Percentiles rank a stretch among this genome's conserved stretches.
phyloP scores from a whole-genome alignment of 2,329 filamentous ascomycete genomes.

The Fusarium sp. region DNA sequence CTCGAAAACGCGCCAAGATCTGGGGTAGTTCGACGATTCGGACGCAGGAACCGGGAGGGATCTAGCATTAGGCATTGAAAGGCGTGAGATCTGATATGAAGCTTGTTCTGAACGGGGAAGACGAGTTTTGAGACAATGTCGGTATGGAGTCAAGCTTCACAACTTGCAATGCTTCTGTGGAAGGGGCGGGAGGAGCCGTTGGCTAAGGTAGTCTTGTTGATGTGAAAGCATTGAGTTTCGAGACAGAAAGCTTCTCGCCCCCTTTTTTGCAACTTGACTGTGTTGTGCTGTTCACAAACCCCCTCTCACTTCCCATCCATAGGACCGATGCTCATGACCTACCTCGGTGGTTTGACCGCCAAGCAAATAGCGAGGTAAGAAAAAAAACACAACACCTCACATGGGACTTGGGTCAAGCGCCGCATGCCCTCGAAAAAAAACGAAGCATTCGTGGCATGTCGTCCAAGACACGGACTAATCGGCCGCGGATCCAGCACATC shows the following conservation, averaged over 20 bases:
- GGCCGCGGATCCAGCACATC: constrained; percentile 19
- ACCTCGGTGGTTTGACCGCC: background rate
- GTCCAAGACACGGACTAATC: constrained; percentile 2
- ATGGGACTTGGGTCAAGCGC: background rate
- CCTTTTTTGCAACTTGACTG: background rate
- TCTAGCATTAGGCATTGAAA: background rate
- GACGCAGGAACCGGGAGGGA: background rate
- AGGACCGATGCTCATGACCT: background rate
- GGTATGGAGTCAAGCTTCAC: background rate
- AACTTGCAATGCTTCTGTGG: background rate
- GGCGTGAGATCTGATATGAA: background rate
- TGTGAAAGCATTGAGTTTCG: background rate
- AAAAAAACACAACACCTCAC: background rate
- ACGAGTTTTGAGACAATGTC: background rate
- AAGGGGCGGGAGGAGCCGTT: constrained; percentile 32
- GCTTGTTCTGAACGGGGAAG: background rate
- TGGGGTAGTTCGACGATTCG: constrained; percentile 1
- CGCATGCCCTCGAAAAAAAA: background rate
- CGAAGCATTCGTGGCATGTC: background rate
- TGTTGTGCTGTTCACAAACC: background rate
- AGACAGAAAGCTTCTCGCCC: background rate
- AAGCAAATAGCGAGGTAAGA: background rate
- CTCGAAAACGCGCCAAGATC: constrained; percentile 20
- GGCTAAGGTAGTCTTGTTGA: constrained; percentile 8
- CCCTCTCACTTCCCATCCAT: background rate